Conservation (phyloP, 495 filamentous ascomycete species). For the Cladorrhinum samala region DNA sequence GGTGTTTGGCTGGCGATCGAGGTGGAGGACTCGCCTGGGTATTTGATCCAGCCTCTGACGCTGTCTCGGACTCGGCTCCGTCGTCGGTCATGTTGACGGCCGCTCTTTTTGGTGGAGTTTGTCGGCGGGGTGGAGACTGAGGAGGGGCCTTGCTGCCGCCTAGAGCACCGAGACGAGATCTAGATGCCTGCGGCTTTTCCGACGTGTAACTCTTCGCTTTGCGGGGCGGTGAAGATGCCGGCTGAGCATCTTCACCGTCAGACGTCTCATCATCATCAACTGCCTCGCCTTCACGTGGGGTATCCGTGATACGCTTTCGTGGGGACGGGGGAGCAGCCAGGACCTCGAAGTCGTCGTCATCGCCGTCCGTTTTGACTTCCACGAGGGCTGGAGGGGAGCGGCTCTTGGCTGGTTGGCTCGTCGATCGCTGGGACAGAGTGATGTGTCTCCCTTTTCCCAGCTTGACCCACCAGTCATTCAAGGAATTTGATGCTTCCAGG, state of each 20-base stretch:
- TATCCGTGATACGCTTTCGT: slow-evolving; percentile 7
- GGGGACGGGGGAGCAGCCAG: slow-evolving; percentile 40
- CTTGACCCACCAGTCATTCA: slow-evolving; percentile 47
- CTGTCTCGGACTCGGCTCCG: slow-evolving; percentile 32
- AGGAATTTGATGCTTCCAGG: slow-evolving; percentile 24
- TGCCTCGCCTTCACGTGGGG: background rate
- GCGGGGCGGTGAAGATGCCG: slow-evolving; percentile 7
- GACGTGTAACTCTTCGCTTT: background rate
- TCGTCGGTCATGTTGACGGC: background rate
- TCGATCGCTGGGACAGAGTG: slow-evolving; percentile 13
- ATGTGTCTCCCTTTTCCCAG: slow-evolving; percentile 29
- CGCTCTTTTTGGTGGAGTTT: slow-evolving; percentile 6
- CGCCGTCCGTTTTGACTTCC: slow-evolving; percentile 4
- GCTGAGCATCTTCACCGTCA: slow-evolving; percentile 27
- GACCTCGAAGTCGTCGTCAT: slow-evolving; percentile 47
- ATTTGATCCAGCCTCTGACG: slow-evolving; percentile 32
- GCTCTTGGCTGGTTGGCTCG: slow-evolving; percentile 21
- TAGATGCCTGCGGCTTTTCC: slow-evolving; percentile 3
- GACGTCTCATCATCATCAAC: slow-evolving; percentile 31
- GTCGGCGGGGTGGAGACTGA: slow-evolving; percentile 11
- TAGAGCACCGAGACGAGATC: slow-evolving; percentile 22
- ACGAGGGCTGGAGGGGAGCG: background rate
- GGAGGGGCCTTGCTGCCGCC: slow-evolving; percentile 20
- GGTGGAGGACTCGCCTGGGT: background rate
- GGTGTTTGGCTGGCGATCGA: slow-evolving; percentile 16